Evolutionary conservation across 176 grass and related monocot genomes (phyloP).

Genomic region (Saccharum spontaneum): DNA sequence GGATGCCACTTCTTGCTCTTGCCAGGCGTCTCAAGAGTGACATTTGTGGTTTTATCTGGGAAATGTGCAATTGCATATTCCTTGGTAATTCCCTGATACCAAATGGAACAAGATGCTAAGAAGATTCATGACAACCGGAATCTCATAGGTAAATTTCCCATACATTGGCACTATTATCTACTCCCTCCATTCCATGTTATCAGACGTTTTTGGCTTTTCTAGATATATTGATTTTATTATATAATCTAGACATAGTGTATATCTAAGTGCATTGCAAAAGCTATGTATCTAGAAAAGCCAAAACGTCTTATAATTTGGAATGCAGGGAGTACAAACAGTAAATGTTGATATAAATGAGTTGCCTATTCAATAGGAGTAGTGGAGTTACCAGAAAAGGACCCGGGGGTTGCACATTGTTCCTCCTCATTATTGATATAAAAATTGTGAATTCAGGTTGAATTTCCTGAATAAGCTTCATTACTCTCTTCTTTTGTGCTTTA

Average conservation of each 20-base stretch:
- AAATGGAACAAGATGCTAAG: neutral
- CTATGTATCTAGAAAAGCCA: too few species aligned
- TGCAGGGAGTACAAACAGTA: neutral
- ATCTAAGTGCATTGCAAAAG: too few species aligned
- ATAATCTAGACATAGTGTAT: too few species aligned
- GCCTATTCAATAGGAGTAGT: neutral
- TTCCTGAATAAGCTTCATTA: constrained; percentile 20
- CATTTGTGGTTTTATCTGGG: constrained; percentile 1
- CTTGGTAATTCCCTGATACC: constrained; percentile 42
- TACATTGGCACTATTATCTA: neutral
- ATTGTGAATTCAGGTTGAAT: constrained; percentile 21
- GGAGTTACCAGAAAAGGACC: constrained; percentile 26
- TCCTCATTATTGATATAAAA: constrained; percentile 33
- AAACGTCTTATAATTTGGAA: neutral
- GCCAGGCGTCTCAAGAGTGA: constrained; percentile 17
- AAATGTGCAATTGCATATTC: constrained; percentile 31
- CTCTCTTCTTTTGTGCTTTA: constrained; percentile 31
- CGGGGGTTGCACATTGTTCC: neutral
- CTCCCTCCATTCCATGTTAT: neutral
- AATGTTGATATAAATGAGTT: neutral
- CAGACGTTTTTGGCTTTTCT: neutral
- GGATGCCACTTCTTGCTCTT: constrained; percentile 43
- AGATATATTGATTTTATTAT: too few species aligned
- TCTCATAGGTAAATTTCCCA: neutral
- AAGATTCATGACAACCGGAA: neutral